Percentiles rank a stretch among this genome's conserved stretches.
phyloP scores from a whole-genome alignment of 2,329 filamentous ascomycete genomes.

The Diaporthe citriasiana region DNA sequence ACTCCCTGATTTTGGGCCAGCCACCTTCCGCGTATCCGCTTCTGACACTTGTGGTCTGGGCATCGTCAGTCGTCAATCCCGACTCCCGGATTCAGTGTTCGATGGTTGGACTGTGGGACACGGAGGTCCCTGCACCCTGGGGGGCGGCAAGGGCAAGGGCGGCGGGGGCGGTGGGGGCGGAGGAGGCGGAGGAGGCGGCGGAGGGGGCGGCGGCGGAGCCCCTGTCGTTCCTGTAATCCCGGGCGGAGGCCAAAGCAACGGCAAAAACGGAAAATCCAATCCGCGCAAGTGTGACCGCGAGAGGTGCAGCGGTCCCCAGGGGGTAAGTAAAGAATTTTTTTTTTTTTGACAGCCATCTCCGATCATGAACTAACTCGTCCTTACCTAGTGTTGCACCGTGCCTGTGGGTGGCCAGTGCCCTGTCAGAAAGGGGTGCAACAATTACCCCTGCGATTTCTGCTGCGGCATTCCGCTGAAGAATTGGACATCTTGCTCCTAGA shows the following conservation, averaged over 20 bases:
- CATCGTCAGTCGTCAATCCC: not conserved
- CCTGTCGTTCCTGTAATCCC: too few species aligned
- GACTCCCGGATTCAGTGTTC: not conserved
- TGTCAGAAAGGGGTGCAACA: slow-evolving; percentile 9
- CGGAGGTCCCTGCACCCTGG: not conserved
- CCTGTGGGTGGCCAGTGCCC: not conserved
- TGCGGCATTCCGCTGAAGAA: not conserved
- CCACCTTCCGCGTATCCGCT: not conserved
- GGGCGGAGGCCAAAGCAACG: not conserved
- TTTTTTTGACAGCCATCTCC: not conserved
- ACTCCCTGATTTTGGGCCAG: slow-evolving; percentile 3
- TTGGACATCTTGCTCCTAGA: not conserved
- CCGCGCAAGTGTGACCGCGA: not conserved
- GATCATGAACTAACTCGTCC: slow-evolving; percentile 11
- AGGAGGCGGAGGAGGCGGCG: not conserved
- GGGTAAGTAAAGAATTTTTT: slow-evolving; percentile 5
- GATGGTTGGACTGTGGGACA: slow-evolving; percentile 2
- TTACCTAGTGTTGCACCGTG: not conserved
- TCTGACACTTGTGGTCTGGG: not conserved
- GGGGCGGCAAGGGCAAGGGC: not conserved
- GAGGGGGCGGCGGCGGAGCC: too few species aligned
- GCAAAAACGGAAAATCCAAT: not conserved
- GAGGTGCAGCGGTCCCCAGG: slow-evolving; percentile 12
- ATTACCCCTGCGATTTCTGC: slow-evolving; percentile 21
- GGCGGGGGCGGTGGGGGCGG: not conserved